phyloP scores from a whole-genome alignment of 331 rosid species.

The Erythrophleum ivorense region DNA sequence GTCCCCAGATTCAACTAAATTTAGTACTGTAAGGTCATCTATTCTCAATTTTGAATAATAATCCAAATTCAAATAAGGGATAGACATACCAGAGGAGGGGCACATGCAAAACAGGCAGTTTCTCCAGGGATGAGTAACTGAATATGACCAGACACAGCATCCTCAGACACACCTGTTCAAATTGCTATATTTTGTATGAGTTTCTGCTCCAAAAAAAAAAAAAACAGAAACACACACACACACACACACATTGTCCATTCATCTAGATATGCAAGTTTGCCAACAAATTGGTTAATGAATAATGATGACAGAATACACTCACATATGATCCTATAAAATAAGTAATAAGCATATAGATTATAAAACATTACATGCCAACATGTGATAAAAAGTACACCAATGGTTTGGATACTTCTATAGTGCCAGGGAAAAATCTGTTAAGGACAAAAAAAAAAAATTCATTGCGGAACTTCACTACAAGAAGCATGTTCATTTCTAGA shows the following conservation, averaged over 20 bases:
- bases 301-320: conserved; percentile 12
- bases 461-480: conserved; percentile 14
- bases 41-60: conserved; percentile 13
- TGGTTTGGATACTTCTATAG: conserved; percentile 16
- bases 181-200: conserved; percentile 36
- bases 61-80: conserved; percentile 32
- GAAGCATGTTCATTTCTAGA: conserved; percentile 16
- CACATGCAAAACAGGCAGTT: conserved; percentile 98
- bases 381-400: not conserved
- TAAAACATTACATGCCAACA: conserved; percentile 1
- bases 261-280: conserved; percentile 26
- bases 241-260: not conserved
- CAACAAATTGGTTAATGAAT: conserved; percentile 9
- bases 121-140: conserved; percentile 94
- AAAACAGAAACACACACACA: too few species aligned
- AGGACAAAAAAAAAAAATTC: not conserved
- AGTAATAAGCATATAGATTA: conserved; percentile 17
- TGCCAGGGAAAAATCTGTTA: not conserved
- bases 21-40: conserved; percentile 10
- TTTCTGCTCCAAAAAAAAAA: conserved; percentile 4
- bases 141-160: conserved; percentile 98
- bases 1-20: conserved; percentile 17
- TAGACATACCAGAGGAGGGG: conserved; percentile 89
- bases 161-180: conserved; percentile 93
- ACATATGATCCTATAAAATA: conserved; percentile 14